Base-by-base conservation (phyloP, 306 rosid species). In the Cucumis melo region DNA sequence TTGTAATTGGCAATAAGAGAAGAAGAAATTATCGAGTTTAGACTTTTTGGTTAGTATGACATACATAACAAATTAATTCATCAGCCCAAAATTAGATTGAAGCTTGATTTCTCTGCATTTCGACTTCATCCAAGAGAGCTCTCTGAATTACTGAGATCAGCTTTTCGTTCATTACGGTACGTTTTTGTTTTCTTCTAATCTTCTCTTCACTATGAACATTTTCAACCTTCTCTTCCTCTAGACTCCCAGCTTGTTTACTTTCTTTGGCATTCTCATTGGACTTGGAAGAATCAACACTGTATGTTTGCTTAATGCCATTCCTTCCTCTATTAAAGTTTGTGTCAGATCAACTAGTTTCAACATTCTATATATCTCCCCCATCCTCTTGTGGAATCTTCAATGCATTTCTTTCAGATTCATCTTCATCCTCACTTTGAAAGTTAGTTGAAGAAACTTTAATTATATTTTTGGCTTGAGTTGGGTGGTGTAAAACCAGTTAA, bases 331-430 rank as follows among this genome's bases (percentile, higher is more conserved):
- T 82, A 67, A 91, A 88, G 79, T 92, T 91, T 67, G 87, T 82
- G 85, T 91, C 97, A 78, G 93, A 93, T 73, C 93, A 92, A 80
- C 97, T 91, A 21, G 97, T 88, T 83, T 93, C 98, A 82, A 89
- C 88, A 79, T 85, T 89, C 81, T 81, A 93, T 78, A 78, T 81
- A 80, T 91, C 96, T 87, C 82, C 84, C 10, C n/a, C n/a, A n/a
- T n/a, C n/a, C n/a, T n/a, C n/a, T 86, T 81, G 78, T 58, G 86
- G 80, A 79, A 87, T 86, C 71, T 81, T 86, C 54, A 86, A 86
- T 72, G 62, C 85, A 50, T 60, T 78, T 84, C 83, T 84, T 59
- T 78, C 81, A 74, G 85, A 80, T 59, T 81, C 71, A 63, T 85
- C 87, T 86, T 86, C 91, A 71, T 82, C 86, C 55, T 84, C 92